Base-by-base conservation (phyloP, 2,329 filamentous ascomycete genomes). In the Byssoonygena ceratinophila region DNA sequence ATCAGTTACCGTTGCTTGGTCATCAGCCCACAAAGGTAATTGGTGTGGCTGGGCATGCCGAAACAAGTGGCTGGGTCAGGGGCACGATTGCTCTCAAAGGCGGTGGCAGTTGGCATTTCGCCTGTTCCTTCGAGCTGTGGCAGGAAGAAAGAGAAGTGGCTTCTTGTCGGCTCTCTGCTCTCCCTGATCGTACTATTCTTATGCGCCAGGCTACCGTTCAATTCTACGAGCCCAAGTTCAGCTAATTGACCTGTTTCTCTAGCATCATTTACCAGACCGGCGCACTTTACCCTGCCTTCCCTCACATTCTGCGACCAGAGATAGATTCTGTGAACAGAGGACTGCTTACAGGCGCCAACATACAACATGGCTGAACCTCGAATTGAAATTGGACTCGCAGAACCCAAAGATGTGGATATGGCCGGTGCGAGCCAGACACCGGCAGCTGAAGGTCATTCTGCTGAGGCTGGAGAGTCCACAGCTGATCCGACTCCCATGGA, bases 321-420 rank as follows among this genome's bases (percentile, higher is more conserved):
- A n/a, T n/a, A n/a, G n/a, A n/a, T n/a, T n/a, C n/a, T n/a, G n/a
- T n/a, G n/a, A n/a, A n/a, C n/a, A n/a, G n/a, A n/a, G n/a, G 27
- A 29, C 27, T 29, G 27, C 27, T 9, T 29, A 9, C 27, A 4
- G 9, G 9, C 27, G 5, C 9, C 27, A 29, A 9, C 27, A 37
- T 9, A 37, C 9, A 25, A 27, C 36, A 57, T 55, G 55, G 14
- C 54, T 29, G 52, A 55, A 32, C 54, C 55, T 7, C 50, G 53
- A 11, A 46, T 56, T 46, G 52, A 57, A 23, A 47, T 58, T 18
- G 52, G 41, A 14, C 8, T 44, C 16, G 55, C 39, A 23, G 50
- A 53, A 20, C 54, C 40, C 22, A 55, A 54, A 20, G 63, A 67
- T 53, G 57, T 63, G 6, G 60, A 64, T 40, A 65, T 66, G 61